Evolutionary conservation across 768 basidiomycete species (phyloP), one percentile per base, ranked within the genome.

Genomic region (Gloeostereum incarnatum): DNA sequence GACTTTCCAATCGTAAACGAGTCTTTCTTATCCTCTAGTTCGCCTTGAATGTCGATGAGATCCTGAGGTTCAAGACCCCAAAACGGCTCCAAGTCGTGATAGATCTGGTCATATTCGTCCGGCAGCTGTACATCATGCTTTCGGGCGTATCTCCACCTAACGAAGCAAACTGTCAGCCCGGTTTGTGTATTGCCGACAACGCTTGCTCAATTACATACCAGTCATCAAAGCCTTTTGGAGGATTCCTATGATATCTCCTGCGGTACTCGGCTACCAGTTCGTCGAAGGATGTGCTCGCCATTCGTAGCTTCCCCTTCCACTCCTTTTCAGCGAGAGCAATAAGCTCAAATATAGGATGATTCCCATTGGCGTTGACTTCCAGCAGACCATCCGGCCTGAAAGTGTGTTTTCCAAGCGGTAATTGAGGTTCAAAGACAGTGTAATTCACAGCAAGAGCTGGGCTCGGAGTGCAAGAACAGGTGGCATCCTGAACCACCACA

Each of bases 41-140:
- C 49, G 2, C 23, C 29, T n/a, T 57, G 59, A 14, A 59, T 43
- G 4, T 26, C 34, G 19, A 48, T 48, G 1, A 69, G 48, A 30
- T 58, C 56, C 0, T 35, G 27, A 5, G 67, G 66, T 6, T 49
- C 41, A 24, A 68, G 46, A 7, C 62, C 69, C 59, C 62, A 67
- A 49, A 63, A 69, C 0, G 67, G 69, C 21, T 61, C 55, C 5
- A 73, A 44, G 43, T 69, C 62, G n/a, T 44, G 49, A 43, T 56
- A 46, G 37, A 76, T 73, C 39, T 68, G 64, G 47, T 75, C 71
- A 45, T 74, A 76, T 42, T 73, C 73, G 48, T 75, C 73, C 6
- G 66, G 64, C 4, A 75, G 56, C 36, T 64, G 64, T 13, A 76
- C 65, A 26, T 68, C 54, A 47, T 74, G 49, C 24, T 59, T 45